Evolutionary conservation across 352 stramenopile genomes (phyloP), one percentile per base, ranked within the genome.

Genomic region (Pseudoperonospora humuli): DNA sequence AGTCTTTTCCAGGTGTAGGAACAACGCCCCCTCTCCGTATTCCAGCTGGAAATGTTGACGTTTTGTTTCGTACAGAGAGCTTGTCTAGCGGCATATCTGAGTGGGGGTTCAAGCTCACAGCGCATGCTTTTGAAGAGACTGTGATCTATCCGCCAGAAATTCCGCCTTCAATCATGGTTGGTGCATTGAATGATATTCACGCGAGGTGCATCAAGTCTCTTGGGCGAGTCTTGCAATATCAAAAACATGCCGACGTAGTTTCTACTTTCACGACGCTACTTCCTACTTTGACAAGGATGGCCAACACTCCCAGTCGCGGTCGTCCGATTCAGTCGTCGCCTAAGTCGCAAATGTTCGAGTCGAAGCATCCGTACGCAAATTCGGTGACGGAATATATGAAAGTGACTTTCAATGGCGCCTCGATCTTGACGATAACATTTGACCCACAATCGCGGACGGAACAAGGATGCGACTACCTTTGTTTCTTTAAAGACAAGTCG

Each of bases 101-200:
- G 25, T 94, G 82, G 82, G 82, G 82, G 2, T 94, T 87, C 54
- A 87, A 84, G 28, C 62, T 92, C 1, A 86, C 57, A 14, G 82
- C 78, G 1, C 74, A 84, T 33, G 73, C 70, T 1, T 86, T 73
- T 14, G 65, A 84, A 59, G 63, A 86, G 9, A 63, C 50, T 3
- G 11, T 75, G 0, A 55, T 62, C 9, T 72, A 68, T 29, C 67
- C 75, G 6, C 75, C 73, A 2, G 78, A 90, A 45, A 45, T 70
- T 0, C 69, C 78, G 0, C 78, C 78, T n/a, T 23, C 47, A 7
- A 51, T 75, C 2, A 15, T 33, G 14, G 37, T 34, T 15, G 84
- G 62, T 32, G 64, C 71, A 7, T 39, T 85, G 13, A 65, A 53
- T 11, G 78, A 91, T 40, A 62, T 91, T 27, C 66, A 58, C 9